Evolutionary conservation across 495 filamentous ascomycete genomes (phyloP).

Genomic region (Tuber aestivum): DNA sequence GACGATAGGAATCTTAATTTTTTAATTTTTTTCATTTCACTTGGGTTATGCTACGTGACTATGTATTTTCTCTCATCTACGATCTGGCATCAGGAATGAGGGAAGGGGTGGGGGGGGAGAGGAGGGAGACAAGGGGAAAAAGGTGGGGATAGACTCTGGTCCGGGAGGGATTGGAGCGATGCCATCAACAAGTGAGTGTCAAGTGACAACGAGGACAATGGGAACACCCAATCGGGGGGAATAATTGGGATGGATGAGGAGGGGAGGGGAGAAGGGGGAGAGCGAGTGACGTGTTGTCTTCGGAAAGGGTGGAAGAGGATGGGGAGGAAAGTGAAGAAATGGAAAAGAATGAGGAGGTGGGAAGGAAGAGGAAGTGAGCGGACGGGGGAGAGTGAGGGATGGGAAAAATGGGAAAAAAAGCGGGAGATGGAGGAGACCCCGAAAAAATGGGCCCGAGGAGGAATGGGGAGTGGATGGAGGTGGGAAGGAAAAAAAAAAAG

Average conservation of each 20-base stretch:
- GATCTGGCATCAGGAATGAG: neutral
- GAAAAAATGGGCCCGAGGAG: constrained; percentile 24
- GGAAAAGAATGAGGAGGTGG: constrained; percentile 25
- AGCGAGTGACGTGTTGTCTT: neutral
- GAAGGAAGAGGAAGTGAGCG: constrained; percentile 9
- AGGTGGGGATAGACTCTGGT: neutral
- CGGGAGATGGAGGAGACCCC: constrained; percentile 37
- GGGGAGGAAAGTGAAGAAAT: constrained; percentile 10
- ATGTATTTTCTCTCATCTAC: neutral
- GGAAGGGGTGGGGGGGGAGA: neutral
- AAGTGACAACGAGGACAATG: constrained; percentile 30
- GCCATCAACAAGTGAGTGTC: constrained; percentile 13
- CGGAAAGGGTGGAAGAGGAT: neutral
- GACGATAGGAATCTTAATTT: neutral
- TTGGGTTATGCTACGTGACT: neutral
- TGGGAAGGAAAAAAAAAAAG: constrained; percentile 16
- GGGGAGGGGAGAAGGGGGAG: neutral
- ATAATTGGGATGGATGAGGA: constrained; percentile 3
- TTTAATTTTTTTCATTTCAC: neutral
- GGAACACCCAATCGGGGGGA: constrained; percentile 35
- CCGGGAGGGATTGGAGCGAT: neutral
- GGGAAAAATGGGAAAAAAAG: constrained; percentile 31
- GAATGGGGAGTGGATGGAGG: constrained; percentile 25
- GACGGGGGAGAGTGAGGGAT: constrained; percentile 5
- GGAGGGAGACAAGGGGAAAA: neutral